Base-by-base conservation (phyloP, 768 basidiomycete genomes). In the Arthromyces matolae region DNA sequence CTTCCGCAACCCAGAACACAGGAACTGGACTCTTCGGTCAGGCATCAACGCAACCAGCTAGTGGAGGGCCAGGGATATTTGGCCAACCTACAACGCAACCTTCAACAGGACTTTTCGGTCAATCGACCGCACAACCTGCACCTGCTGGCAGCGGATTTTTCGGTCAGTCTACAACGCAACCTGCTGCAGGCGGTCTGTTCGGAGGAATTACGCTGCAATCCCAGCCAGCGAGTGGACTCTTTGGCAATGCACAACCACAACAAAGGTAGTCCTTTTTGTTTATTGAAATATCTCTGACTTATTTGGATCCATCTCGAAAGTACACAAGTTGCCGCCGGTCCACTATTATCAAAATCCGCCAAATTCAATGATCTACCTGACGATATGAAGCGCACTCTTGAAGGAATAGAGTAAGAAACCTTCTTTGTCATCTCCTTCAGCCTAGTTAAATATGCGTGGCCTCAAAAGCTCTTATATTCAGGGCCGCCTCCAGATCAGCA, bases 281-380 rank as follows among this genome's bases (percentile, higher is more conserved):
- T n/a, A 1, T 47, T 34, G 19, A 12, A 31, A 28, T 18, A 49
- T 28, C 37, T 31, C 37, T 45, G 35, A 38, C 31, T 45, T 9
- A 13, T 16, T 32, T 32, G 42, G 16, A 33, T 43, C 37, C 20
- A 23, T 37, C 43, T 42, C 32, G n/a, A n/a, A n/a, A n/a, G n/a
- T n/a, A n/a, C n/a, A n/a, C 64, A 66, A 46, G 55, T 58, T 18
- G 24, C 55, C 25, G 63, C 59, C 0, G 56, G 60, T 23, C 71
- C 74, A 8, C 68, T 70, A 5, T 78, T 83, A 55, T 69, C 71
- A 4, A 79, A 75, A 60, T 66, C 72, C 0, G 88, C 87, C 0
- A 91, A 89, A 60, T 92, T 89, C 64, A 92, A 91, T 45, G 89
- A 92, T 60, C 65, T 91, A 3, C 82, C 86, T 1, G 88, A 91